Evolutionary conservation across 768 basidiomycete genomes (phyloP), one percentile per base, ranked within the genome.

Genomic region (Pholiota conissans): DNA sequence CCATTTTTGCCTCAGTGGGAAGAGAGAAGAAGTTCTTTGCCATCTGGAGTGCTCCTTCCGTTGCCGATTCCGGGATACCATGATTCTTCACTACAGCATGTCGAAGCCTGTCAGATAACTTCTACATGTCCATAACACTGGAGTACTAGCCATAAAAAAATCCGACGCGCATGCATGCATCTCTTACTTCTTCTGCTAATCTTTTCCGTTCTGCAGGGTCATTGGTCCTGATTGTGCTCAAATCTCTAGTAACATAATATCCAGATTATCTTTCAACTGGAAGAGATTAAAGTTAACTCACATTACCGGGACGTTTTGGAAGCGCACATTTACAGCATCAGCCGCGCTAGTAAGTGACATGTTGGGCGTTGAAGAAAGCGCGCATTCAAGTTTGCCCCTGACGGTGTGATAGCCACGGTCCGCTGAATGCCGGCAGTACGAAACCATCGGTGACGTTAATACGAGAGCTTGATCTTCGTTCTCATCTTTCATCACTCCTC

Each of bases 141-240:
- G 14, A 11, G 8, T 20, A 47, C 74, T 20, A 60, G 89, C 89
- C 82, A 64, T 94, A 95, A 69, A 95, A 90, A 68, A 95, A 94
- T 1, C 93, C 93, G 5, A 91, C 90, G 0, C 42, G 22, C 22
- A 45, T 45, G 13, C 90, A 93, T 0, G 93, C 92, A 61, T 89
- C 79, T 52, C 87, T 78, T 40, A 95, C 80, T 61, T 83, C 71
- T 22, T 73, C 65, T 0, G 85, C 90, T 1, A 93, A 70, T 1
- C 67, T 70, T 51, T 68, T 65, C 39, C 82, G 78, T 22, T 73
- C 68, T 1, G 28, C 58, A 0, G 76, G 63, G 53, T 84, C 78
- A 2, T 70, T 60, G 47, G 67, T 76, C 11, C 64, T 57, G 20
- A 82, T 71, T 55, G 73, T 61, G 24, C 71, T 64, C 27, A 87